Base-by-base conservation (phyloP, 306 rosid species). In the Cotoneaster glaucophyllus region DNA sequence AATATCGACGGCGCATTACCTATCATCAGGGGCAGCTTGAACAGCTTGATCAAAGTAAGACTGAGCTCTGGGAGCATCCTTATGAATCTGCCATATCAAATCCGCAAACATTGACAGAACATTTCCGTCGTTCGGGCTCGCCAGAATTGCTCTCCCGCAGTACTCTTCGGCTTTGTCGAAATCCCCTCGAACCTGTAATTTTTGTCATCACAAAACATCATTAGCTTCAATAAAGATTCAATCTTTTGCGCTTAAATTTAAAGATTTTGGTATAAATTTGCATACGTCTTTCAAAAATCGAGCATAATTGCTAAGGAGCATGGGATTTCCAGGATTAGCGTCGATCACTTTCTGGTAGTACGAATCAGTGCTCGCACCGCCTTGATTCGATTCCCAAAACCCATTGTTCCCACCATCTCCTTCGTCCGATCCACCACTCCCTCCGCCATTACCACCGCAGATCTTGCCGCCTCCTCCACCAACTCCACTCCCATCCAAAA, bases 141-240 rank as follows among this genome's bases (percentile, higher is more conserved):
- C 90, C 85, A 95, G 78, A 71, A 95, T 84, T 22, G 98, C 98
- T 73, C 97, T 92, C 31, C 90, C 93, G 59, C 96, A 92, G 34
- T 90, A 95, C 82, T 92, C 98, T 70, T 94, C 95, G 0, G 97
- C 96, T 82, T 88, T 94, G 59, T 68, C 87, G 73, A 67, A 65
- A 59, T 94, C 91, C 56, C 80, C 87, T 0, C 85, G 86, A 69
- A 88, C 93, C 97, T 91, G 70, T 22, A 71, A 41, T 48, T 29
- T 34, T 50, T 50, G 3, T 18, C 54, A 50, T 50, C 41, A 28
- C 41, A 14, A 68, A 56, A 21, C 8, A 69, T 65, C 21, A 25
- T 64, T 13, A 70, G 43, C 15, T 54, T 18, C 75, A 6, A 4
- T 18, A 31, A 64, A 29, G 19, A 18, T 21, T 32, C 4, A 31